Evolutionary conservation across 768 basidiomycete genomes (phyloP), one percentile per base, ranked within the genome.

Genomic region (Coprinopsis strossmayeri): DNA sequence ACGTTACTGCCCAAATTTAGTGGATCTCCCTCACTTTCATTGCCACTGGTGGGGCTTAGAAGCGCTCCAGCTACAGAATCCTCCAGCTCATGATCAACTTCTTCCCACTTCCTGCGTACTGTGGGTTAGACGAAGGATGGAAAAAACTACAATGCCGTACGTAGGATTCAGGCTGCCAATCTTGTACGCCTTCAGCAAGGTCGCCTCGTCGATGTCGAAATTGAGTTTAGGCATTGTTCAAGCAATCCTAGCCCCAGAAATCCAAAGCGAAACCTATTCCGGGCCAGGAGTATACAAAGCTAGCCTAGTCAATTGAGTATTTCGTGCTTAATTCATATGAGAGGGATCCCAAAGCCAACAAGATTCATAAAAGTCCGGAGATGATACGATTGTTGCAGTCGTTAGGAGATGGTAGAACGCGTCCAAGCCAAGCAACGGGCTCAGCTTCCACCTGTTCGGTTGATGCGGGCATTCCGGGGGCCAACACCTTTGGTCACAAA

Each of bases 171-270:
- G 69, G 18, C 81, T 81, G 11, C 85, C 83, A 38, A 98, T 77
- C 52, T 83, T 85, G 61, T 98, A 98, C 1, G 88, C 77, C 67
- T 92, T 92, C 50, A 98, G 78, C 34, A 98, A 67, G 10, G 84
- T 67, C 7, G 81, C 87, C 63, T 93, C 90, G 64, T 93, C 91
- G 23, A 84, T 73, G 40, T 82, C 73, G 56, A 88, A 76, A 59
- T 81, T 83, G 49, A 82, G 70, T 56, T 74, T 79, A 24, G 77
- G 76, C 79, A 84, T 83, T 30, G 42, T 54, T 46, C 45, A 21
- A 45, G 43, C 24, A 5, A 28, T 24, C 20, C 42, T 46, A 39
- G 37, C 34, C 30, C 15, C n/a, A n/a, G n/a, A n/a, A n/a, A n/a
- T n/a, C n/a, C n/a, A n/a, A n/a, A n/a, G n/a, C n/a, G n/a, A n/a